These are phyloP conservation scores for Claviceps sp. DNA, from an alignment of 2,329 filamentous ascomycete species.

Conservation along the genomic window DNA sequence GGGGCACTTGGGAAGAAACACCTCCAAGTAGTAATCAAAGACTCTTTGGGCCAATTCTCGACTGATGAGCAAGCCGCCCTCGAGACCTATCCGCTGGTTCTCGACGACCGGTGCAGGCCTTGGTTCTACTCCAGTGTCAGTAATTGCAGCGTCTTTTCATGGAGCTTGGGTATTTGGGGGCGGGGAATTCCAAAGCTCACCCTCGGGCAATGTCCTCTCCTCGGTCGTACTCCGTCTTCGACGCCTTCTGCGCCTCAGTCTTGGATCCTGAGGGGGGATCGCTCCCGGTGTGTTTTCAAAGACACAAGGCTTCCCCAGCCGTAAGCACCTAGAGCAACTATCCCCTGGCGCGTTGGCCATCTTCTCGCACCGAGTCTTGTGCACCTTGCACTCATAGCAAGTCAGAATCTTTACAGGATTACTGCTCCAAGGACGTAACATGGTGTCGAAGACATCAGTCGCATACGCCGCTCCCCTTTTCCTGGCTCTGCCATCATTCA, in stretches of 20 bases:
- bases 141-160: background rate
- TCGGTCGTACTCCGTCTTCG: no score
- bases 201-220: no score
- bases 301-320: slow-evolving; percentile 3
- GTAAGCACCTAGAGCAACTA: background rate
- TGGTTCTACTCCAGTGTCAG: background rate
- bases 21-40: slow-evolving; percentile 1
- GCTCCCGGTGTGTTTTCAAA: background rate
- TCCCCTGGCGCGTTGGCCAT: background rate
- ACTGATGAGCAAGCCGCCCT: slow-evolving; percentile 2
- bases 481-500: background rate
- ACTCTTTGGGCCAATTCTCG: slow-evolving; percentile 1
- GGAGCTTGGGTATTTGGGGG: no score
- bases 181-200: no score
- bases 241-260: no score
- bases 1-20: slow-evolving; percentile 2
- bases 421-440: slow-evolving; percentile 2
- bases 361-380: slow-evolving; percentile 5
- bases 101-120: slow-evolving; percentile 2
- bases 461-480: background rate
- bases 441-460: background rate
- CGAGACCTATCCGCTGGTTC: slow-evolving; percentile 2
- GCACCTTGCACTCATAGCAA: slow-evolving; percentile 2
- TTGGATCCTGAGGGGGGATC: no score
- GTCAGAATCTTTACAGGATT: slow-evolving; percentile 1